These are phyloP conservation scores for Triticum turgidum DNA, from an alignment of 176 grass and related monocot genomes.

Conservation along the genomic window DNA sequence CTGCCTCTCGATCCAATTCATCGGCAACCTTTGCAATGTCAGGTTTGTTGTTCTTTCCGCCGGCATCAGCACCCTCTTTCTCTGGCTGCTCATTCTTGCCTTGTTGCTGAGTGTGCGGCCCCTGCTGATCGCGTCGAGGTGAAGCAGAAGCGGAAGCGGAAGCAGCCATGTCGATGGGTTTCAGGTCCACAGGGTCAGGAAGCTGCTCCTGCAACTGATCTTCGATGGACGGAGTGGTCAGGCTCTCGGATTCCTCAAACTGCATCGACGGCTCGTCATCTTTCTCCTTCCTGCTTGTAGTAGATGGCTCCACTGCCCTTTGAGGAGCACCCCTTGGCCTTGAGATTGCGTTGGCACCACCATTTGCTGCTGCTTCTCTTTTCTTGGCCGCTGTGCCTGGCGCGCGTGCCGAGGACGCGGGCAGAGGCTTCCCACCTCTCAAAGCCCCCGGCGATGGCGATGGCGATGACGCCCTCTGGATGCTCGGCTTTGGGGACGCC, in stretches of 20 bases:
- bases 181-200: constrained; percentile 27
- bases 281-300: constrained; percentile 25
- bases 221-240: constrained; percentile 29
- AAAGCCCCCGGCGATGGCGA: not conserved
- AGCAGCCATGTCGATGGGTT: not conserved
- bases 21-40: not conserved
- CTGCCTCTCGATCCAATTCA: constrained; percentile 23
- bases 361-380: constrained; percentile 31
- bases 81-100: not conserved
- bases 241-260: constrained; percentile 32
- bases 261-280: constrained; percentile 18
- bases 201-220: constrained; percentile 36
- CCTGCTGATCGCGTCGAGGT: not conserved
- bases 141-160: not conserved
- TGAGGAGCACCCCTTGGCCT: constrained; percentile 36
- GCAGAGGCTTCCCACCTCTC: constrained; percentile 32
- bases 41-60: not conserved
- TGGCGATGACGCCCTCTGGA: not conserved
- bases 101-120: constrained; percentile 2
- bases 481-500: constrained; percentile 27
- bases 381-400: not conserved
- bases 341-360: constrained; percentile 11
- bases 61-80: constrained; percentile 3
- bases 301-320: constrained; percentile 5
- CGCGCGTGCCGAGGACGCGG: not conserved